Evolutionary conservation across 164 flowering plant species (phyloP).

Genomic region (Piper betle): DNA sequence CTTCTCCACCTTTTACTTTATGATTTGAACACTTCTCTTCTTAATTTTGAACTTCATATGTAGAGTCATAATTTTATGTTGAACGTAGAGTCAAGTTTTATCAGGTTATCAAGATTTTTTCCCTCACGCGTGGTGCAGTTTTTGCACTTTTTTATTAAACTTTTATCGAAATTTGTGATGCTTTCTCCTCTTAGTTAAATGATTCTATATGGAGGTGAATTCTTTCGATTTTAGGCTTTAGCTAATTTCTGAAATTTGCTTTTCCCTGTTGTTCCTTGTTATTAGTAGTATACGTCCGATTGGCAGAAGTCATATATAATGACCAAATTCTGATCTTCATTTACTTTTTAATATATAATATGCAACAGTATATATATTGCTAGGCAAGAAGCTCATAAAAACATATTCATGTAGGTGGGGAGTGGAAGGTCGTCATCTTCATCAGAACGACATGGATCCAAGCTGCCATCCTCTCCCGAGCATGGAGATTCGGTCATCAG

Average conservation of each 20-base stretch:
- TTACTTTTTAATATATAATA: too few species aligned
- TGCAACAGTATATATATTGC: too few species aligned
- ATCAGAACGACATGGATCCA: slow-evolving; percentile 3
- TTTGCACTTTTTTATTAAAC: too few species aligned
- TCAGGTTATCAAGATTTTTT: too few species aligned
- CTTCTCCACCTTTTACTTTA: not conserved
- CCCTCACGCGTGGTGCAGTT: too few species aligned
- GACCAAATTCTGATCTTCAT: too few species aligned
- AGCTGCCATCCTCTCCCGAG: slow-evolving; percentile 11
- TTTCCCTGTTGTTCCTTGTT: not conserved
- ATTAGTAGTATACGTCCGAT: too few species aligned
- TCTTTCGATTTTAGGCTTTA: not conserved
- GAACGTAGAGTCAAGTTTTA: too few species aligned
- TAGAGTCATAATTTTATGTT: too few species aligned
- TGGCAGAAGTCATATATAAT: too few species aligned
- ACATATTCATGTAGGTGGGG: slow-evolving; percentile 4
- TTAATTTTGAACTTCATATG: not conserved
- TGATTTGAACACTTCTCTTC: not conserved
- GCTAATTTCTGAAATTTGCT: not conserved
- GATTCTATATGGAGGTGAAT: too few species aligned
- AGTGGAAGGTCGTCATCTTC: slow-evolving; percentile 1
- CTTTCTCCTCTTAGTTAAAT: not conserved
- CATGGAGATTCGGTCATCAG: slow-evolving; percentile 7
- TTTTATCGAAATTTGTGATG: not conserved
- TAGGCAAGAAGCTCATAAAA: not conserved